phyloP scores from a whole-genome alignment of 306 rosid species.

The Ammopiptanthus mongolicus region DNA sequence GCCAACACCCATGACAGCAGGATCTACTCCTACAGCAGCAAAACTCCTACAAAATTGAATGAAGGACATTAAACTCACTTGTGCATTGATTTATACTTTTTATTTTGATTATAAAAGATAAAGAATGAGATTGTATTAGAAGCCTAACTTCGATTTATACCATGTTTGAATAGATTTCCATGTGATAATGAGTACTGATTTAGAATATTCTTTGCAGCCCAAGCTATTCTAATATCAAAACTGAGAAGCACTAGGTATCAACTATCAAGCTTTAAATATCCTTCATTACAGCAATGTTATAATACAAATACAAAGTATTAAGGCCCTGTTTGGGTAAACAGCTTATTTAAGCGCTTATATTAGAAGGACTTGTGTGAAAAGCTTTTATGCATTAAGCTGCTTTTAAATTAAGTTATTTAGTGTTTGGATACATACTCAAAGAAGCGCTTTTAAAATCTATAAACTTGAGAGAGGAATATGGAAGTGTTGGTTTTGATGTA shows the following conservation, averaged over 20 bases:
- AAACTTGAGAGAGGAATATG: too few species aligned
- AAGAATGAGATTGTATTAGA: background rate
- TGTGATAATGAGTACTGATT: background rate
- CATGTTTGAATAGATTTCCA: background rate
- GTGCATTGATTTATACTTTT: background rate
- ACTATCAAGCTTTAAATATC: background rate
- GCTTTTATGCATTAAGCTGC: too few species aligned
- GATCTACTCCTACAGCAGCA: conserved; percentile 91
- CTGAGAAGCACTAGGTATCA: background rate
- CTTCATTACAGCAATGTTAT: background rate
- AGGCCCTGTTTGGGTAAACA: too few species aligned
- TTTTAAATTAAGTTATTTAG: too few species aligned
- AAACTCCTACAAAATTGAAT: conserved; percentile 63
- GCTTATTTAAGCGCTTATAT: too few species aligned
- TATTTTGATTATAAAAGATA: background rate
- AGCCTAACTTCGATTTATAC: background rate
- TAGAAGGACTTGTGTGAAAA: too few species aligned
- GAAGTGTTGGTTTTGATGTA: too few species aligned
- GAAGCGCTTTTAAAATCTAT: too few species aligned
- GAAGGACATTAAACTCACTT: background rate
- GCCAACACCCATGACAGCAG: conserved; percentile 90
- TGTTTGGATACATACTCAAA: too few species aligned
- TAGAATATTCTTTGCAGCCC: background rate
- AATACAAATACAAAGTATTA: too few species aligned
- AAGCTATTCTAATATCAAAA: background rate